Evolutionary conservation across 169 alveolate species (phyloP).

Genomic region (Prorocentrum cordatum): DNA sequence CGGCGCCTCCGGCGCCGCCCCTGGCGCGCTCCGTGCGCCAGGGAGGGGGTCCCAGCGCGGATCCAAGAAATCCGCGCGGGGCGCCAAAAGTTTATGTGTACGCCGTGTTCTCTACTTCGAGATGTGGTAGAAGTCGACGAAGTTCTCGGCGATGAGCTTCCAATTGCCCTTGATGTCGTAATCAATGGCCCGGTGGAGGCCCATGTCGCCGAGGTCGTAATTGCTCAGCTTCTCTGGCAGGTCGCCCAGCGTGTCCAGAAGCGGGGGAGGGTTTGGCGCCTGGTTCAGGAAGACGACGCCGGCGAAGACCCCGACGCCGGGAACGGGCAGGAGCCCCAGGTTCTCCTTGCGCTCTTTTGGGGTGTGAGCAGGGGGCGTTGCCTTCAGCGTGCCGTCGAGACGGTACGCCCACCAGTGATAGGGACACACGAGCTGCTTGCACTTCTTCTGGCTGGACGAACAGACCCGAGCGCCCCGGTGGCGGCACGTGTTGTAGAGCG

Average conservation of each 20-base stretch:
- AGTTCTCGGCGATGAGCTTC: conserved; percentile 62
- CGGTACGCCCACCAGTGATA: conserved; percentile 69
- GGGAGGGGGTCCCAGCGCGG: too few species aligned
- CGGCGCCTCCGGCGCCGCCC: too few species aligned
- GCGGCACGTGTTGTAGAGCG: conserved; percentile 63
- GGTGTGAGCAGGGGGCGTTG: conserved; percentile 33
- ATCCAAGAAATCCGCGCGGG: too few species aligned
- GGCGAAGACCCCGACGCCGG: conserved; percentile 43
- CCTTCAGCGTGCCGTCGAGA: conserved; percentile 30
- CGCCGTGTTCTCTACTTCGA: too few species aligned
- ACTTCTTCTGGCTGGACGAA: not conserved
- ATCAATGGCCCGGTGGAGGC: not conserved
- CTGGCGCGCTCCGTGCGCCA: too few species aligned
- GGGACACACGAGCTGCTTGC: conserved; percentile 68
- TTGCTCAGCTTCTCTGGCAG: conserved; percentile 40
- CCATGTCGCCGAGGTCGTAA: conserved; percentile 47
- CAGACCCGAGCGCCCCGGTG: conserved; percentile 59
- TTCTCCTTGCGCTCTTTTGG: conserved; percentile 65
- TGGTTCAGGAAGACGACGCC: conserved; percentile 44
- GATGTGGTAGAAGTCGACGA: conserved; percentile 58
- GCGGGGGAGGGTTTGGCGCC: conserved; percentile 53
- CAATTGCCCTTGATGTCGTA: conserved; percentile 50
- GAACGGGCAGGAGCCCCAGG: conserved; percentile 11
- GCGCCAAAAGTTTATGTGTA: too few species aligned
- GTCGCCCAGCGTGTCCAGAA: conserved; percentile 23